These are phyloP conservation scores for Xylariaceae sp. DNA, from an alignment of 2,329 filamentous ascomycete species.

Conservation along the genomic window DNA sequence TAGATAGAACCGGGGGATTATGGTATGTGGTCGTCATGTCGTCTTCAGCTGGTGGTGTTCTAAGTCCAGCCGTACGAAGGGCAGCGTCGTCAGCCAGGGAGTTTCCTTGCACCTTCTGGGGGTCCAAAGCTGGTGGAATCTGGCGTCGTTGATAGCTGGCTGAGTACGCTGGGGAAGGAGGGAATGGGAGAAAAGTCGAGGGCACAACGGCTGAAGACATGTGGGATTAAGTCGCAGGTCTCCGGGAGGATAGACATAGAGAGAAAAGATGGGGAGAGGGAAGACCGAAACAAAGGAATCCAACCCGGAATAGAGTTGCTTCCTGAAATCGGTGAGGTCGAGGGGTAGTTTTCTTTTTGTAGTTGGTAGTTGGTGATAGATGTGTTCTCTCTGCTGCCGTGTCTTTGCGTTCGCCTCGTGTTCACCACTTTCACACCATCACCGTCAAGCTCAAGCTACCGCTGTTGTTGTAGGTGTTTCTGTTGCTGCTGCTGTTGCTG, in stretches of 20 bases:
- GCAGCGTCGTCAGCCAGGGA: conserved; percentile 29
- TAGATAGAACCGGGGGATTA: conserved; percentile 46
- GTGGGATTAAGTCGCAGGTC: conserved; percentile 23
- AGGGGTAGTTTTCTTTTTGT: neutral
- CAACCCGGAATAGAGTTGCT: neutral
- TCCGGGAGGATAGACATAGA: conserved; percentile 6
- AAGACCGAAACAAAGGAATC: conserved; percentile 9
- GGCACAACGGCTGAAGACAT: conserved; percentile 37
- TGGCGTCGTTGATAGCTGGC: conserved; percentile 24
- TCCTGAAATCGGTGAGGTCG: neutral
- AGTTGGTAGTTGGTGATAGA: neutral
- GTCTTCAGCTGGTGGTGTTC: conserved; percentile 54
- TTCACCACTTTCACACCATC: neutral
- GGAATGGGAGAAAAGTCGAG: conserved; percentile 31
- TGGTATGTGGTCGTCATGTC: conserved; percentile 58
- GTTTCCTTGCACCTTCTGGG: conserved; percentile 27
- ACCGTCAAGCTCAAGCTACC: conserved; percentile 2
- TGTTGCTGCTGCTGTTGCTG: too few relatives aligned
- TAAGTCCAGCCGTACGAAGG: conserved; percentile 45
- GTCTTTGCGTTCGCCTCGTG: neutral
- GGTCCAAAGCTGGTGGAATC: conserved; percentile 15
- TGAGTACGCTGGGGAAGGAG: conserved; percentile 31
- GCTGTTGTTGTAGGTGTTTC: too few relatives aligned
- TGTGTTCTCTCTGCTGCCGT: neutral
- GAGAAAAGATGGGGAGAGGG: too few relatives aligned